A percentile compares a stretch with the other conserved stretches of the same genome.
phyloP scores from a whole-genome alignment of 192 early-diverging fungal genomes.

The Umbelopsis isabellina region DNA sequence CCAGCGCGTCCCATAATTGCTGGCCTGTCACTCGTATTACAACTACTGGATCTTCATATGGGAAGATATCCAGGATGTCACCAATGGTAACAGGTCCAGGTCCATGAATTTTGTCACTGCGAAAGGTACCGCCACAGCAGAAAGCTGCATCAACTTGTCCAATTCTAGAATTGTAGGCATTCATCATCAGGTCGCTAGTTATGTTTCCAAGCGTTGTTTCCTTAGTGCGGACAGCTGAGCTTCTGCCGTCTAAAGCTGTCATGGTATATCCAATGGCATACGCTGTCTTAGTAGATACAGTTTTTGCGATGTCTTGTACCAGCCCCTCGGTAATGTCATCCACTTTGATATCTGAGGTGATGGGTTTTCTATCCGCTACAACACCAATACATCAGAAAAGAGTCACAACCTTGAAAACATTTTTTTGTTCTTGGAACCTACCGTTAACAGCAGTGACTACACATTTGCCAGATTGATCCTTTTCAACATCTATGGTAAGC shows the following conservation, averaged over 20 bases:
- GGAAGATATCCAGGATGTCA: slow-evolving; percentile 68
- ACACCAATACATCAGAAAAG: not conserved
- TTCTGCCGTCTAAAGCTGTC: slow-evolving; percentile 58
- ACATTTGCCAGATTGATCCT: slow-evolving; percentile 33
- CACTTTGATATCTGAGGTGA: slow-evolving; percentile 43
- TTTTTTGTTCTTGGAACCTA: too few species aligned
- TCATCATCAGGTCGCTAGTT: slow-evolving; percentile 66
- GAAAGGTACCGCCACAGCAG: slow-evolving; percentile 64
- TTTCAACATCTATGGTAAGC: slow-evolving; percentile 43
- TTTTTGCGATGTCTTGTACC: slow-evolving; percentile 49
- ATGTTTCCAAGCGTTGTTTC: slow-evolving; percentile 69
- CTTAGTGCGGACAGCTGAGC: slow-evolving; percentile 53
- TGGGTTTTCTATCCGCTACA: slow-evolving; percentile 48
- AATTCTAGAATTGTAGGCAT: slow-evolving; percentile 42
- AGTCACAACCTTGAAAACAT: not conserved
- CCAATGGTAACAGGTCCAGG: slow-evolving; percentile 60
- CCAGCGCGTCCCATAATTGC: slow-evolving; percentile 63
- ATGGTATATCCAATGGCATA: slow-evolving; percentile 60
- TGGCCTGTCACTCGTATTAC: slow-evolving; percentile 64
- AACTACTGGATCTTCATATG: slow-evolving; percentile 70
- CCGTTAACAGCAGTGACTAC: slow-evolving; percentile 34
- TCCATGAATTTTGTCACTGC: slow-evolving; percentile 60
- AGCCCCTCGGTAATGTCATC: slow-evolving; percentile 46
- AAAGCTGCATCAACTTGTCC: slow-evolving; percentile 46
- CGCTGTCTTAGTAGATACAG: slow-evolving; percentile 53